Percentiles rank a stretch among this genome's conserved stretches.
Conservation (phyloP, 805 yeast species). For the Teunomyces gatunensis region DNA sequence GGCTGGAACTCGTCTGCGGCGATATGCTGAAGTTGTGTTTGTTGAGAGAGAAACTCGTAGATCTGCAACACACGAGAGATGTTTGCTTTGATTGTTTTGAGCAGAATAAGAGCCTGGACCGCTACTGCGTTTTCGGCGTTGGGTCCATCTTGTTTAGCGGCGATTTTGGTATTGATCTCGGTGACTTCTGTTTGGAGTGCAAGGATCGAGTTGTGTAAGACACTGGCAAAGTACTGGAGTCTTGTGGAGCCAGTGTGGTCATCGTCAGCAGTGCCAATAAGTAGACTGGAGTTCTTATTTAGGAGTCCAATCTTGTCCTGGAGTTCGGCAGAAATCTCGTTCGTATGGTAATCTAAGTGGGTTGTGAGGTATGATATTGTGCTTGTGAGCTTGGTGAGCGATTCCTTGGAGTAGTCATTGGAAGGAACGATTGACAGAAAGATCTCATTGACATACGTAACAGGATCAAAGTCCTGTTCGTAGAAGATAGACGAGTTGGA, state of each 20-base stretch:
- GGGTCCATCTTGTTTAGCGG: conserved; percentile 5
- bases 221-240: conserved; percentile 63
- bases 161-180: conserved; percentile 8
- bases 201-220: conserved; percentile 55
- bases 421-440: conserved; percentile 39
- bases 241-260: conserved; percentile 27
- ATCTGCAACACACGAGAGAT: conserved; percentile 45
- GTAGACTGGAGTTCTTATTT: conserved; percentile 33
- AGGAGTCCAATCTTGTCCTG: conserved; percentile 48
- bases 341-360: conserved; percentile 62
- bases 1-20: conserved; percentile 16
- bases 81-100: conserved; percentile 45
- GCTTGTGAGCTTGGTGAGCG: conserved; percentile 42
- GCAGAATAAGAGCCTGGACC: conserved; percentile 38
- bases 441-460: conserved; percentile 62
- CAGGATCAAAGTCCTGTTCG: conserved; percentile 63
- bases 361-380: conserved; percentile 51
- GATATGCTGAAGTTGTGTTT: conserved; percentile 3
- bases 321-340: conserved; percentile 54
- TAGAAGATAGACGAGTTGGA: conserved; percentile 60
- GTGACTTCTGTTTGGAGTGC: conserved; percentile 41
- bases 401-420: conserved; percentile 27
- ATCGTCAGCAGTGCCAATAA: conserved; percentile 42
- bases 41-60: conserved; percentile 29
- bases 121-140: conserved; percentile 11